Conservation (phyloP, 257 asterid species). For the Penstemon newberryi region DNA sequence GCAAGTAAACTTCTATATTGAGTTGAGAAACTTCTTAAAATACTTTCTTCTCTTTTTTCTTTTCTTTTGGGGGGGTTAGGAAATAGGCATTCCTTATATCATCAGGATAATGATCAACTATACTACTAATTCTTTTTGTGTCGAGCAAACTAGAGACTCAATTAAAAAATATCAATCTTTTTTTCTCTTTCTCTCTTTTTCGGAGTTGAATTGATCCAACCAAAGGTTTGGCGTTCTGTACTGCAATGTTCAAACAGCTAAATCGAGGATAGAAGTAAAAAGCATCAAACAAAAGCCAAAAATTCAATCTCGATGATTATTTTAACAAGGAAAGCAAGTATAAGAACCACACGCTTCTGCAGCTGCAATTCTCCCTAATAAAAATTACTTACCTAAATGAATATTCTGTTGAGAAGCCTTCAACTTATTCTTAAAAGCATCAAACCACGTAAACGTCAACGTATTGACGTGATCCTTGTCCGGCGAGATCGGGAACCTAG, state of each 20-base stretch:
- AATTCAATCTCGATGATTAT: background rate
- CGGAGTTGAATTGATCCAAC: background rate
- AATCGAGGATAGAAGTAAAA: background rate
- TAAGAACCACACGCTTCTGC: background rate
- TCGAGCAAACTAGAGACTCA: background rate
- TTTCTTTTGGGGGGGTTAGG: too few relatives aligned
- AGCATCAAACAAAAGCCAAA: background rate
- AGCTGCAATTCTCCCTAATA: background rate
- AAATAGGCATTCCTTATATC: background rate
- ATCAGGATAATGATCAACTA: background rate
- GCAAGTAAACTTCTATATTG: background rate
- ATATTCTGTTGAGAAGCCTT: conserved; percentile 89
- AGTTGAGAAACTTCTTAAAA: too few relatives aligned
- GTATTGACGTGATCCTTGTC: conserved; percentile 82
- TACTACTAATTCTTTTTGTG: background rate
- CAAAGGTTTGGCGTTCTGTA: background rate
- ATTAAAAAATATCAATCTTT: background rate
- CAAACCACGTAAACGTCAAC: conserved; percentile 84
- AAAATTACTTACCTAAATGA: conserved; percentile 63
- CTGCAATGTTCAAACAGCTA: background rate
- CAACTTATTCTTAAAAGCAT: conserved; percentile 75
- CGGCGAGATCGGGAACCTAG: conserved; percentile 87
- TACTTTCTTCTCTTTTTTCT: too few relatives aligned
- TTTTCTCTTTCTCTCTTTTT: background rate
- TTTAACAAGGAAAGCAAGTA: background rate